These are phyloP conservation scores for Syzygium oleosum DNA, from an alignment of 345 rosid species.

Conservation along the genomic window DNA sequence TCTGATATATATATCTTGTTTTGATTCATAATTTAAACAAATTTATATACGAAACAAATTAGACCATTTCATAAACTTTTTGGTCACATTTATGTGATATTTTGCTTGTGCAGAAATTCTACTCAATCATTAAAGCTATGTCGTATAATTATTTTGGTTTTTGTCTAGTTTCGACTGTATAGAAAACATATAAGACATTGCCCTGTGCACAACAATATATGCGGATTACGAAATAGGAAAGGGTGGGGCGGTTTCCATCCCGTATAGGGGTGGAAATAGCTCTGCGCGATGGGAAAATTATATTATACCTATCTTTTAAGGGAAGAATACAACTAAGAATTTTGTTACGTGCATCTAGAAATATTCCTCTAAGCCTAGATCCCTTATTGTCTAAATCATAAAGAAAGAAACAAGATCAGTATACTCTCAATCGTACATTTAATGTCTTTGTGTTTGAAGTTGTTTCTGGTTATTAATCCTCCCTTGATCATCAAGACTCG, in stretches of 20 bases:
- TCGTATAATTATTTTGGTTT: background rate
- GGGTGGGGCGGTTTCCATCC: background rate
- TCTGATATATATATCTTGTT: background rate
- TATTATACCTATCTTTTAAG: background rate
- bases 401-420: too few relatives aligned
- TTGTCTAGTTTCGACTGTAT: background rate
- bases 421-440: background rate
- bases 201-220: background rate
- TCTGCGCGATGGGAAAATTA: background rate
- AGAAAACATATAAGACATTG: background rate
- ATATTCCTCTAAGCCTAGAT: background rate
- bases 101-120: background rate
- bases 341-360: background rate
- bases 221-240: background rate
- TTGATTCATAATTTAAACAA: background rate
- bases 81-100: background rate
- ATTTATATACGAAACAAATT: background rate
- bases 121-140: background rate
- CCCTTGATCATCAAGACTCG: background rate
- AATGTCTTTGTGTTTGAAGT: too few relatives aligned
- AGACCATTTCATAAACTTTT: background rate
- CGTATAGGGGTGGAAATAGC: background rate
- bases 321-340: background rate
- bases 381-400: background rate
- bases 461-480: background rate